Percentiles rank a stretch among this genome's conserved stretches.
Conservation (phyloP, 768 basidiomycete species). For the Leccinum variicolor region DNA sequence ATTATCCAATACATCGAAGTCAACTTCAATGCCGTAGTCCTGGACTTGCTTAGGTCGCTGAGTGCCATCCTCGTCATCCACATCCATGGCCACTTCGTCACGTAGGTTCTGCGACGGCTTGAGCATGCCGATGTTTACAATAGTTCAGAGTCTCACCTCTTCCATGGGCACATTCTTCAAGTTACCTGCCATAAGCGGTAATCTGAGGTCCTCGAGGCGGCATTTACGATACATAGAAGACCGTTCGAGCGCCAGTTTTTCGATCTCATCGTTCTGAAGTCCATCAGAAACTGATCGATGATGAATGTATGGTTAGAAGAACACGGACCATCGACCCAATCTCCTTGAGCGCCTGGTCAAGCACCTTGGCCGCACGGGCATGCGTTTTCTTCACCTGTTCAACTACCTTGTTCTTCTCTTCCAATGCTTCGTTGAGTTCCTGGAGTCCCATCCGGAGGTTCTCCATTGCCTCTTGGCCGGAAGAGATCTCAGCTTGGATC, state of each 20-base stretch:
- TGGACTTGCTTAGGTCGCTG: conserved; percentile 69
- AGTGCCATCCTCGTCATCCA: conserved; percentile 83
- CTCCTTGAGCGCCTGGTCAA: conserved; percentile 90
- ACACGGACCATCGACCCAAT: conserved; percentile 68
- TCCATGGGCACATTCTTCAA: conserved; percentile 91
- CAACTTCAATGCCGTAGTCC: conserved; percentile 87
- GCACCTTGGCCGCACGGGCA: conserved; percentile 62
- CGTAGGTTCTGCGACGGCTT: conserved; percentile 59
- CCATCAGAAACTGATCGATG: conserved; percentile 1
- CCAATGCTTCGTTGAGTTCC: conserved; percentile 57
- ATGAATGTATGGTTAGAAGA: conserved; percentile 23
- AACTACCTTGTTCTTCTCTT: conserved; percentile 70
- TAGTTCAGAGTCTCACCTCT: conserved; percentile 55
- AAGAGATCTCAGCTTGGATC: conserved; percentile 57
- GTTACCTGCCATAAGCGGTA: conserved; percentile 74
- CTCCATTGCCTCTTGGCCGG: conserved; percentile 52
- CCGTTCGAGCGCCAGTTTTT: conserved; percentile 80
- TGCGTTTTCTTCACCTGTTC: conserved; percentile 75
- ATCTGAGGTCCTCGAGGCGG: conserved; percentile 84
- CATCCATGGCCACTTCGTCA: conserved; percentile 87
- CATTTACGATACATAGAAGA: conserved; percentile 89
- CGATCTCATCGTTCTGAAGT: conserved; percentile 81
- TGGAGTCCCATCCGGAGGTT: conserved; percentile 61
- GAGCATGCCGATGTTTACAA: neutral
- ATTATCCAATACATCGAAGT: conserved; percentile 72